Evolutionary conservation across 2,329 filamentous ascomycete genomes (phyloP).

Genomic region (Diaporthe ampelina): DNA sequence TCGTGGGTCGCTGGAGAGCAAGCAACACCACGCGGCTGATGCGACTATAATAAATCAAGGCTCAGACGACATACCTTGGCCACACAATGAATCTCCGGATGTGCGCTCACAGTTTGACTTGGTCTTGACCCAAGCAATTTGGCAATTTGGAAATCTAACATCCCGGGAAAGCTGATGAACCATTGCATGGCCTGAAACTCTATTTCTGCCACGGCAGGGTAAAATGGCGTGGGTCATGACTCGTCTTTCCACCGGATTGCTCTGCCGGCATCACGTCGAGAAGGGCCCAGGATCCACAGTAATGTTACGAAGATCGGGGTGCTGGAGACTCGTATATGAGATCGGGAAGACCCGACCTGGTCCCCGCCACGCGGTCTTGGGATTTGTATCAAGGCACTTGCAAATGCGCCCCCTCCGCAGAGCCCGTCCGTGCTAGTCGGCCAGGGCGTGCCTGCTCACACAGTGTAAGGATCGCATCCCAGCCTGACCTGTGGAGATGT

Average conservation of each 20-base stretch:
- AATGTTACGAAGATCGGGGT: constrained; percentile 10
- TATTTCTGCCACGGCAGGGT: constrained; percentile 16
- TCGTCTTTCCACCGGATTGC: not conserved
- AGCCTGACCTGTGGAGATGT: constrained; percentile 13
- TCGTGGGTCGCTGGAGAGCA: not conserved
- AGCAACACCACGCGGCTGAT: not conserved
- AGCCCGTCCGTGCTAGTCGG: constrained; percentile 3
- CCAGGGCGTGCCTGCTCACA: not conserved
- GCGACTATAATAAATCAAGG: not conserved
- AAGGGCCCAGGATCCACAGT: not conserved
- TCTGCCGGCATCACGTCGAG: constrained; percentile 2
- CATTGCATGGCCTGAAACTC: constrained; percentile 30
- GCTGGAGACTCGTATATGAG: constrained; percentile 20
- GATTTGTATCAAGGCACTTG: not conserved
- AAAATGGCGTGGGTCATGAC: constrained; percentile 6
- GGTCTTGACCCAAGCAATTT: not conserved
- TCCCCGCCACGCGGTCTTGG: not conserved
- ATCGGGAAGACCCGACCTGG: constrained; percentile 19
- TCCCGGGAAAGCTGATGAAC: constrained; percentile 23
- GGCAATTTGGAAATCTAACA: not conserved
- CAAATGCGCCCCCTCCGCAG: not conserved
- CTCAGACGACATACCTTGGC: not conserved
- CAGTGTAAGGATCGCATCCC: not conserved
- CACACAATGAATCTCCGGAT: not conserved
- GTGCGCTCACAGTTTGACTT: not conserved